Evolutionary conservation across 805 yeast species (phyloP).

Genomic region (Spathaspora hagerdaliae): DNA sequence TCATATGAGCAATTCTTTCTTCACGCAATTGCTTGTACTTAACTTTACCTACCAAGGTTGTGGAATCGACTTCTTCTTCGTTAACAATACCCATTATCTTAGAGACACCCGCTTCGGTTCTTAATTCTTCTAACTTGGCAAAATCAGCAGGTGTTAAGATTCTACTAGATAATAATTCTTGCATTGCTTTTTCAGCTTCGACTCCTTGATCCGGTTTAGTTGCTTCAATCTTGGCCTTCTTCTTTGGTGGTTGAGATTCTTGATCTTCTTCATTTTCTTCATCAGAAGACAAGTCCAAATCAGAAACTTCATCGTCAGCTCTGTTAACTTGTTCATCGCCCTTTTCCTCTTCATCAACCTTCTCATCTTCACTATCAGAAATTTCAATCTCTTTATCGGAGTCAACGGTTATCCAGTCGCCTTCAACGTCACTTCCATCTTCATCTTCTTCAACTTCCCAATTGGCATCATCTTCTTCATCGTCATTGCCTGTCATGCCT

Average conservation of each 20-base stretch:
- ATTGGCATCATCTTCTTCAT: slow-evolving; percentile 37
- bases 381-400: slow-evolving; percentile 73
- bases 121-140: slow-evolving; percentile 88
- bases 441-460: slow-evolving; percentile 59
- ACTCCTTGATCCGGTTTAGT: slow-evolving; percentile 11
- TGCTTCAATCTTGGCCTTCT: slow-evolving; percentile 17
- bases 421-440: slow-evolving; percentile 60
- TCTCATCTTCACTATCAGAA: slow-evolving; percentile 47
- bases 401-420: slow-evolving; percentile 89
- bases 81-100: slow-evolving; percentile 66
- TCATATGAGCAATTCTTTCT: slow-evolving; percentile 81
- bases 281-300: slow-evolving; percentile 22
- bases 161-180: slow-evolving; percentile 63
- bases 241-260: slow-evolving; percentile 21
- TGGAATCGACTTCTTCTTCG: slow-evolving; percentile 85
- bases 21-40: slow-evolving; percentile 84
- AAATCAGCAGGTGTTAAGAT: slow-evolving; percentile 97
- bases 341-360: slow-evolving; percentile 30
- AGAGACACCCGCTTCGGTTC: slow-evolving; percentile 79
- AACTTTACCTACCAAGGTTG: slow-evolving; percentile 69
- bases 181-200: slow-evolving; percentile 28
- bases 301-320: slow-evolving; percentile 23
- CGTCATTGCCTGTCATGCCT: slow-evolving; percentile 51
- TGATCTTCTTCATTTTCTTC: slow-evolving; percentile 38
- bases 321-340: slow-evolving; percentile 22